phyloP scores from a whole-genome alignment of 208 protist genomes.

The Polymyxa betae region DNA sequence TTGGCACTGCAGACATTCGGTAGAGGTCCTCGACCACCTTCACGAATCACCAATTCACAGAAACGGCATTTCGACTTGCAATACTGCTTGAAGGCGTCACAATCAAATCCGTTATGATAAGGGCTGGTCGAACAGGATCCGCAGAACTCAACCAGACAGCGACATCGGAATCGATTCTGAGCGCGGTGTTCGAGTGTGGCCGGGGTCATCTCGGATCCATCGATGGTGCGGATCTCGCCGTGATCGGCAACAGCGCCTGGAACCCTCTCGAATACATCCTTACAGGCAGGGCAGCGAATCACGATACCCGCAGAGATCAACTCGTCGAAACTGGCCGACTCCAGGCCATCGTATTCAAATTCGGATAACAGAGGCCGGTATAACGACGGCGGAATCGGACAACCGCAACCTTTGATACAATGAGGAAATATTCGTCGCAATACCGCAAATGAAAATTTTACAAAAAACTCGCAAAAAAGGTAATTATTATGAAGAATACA shows the following conservation, averaged over 20 bases:
- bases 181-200: not conserved
- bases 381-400: too few relatives aligned
- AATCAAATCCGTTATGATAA: not conserved
- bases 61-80: not conserved
- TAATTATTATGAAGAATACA: too few relatives aligned
- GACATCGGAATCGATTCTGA: not conserved
- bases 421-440: too few relatives aligned
- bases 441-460: too few relatives aligned
- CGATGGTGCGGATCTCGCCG: not conserved
- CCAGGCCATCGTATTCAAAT: not conserved
- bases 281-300: not conserved
- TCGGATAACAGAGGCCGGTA: too few relatives aligned
- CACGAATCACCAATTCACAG: not conserved
- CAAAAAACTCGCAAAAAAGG: too few relatives aligned
- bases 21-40: not conserved
- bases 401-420: too few relatives aligned
- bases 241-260: not conserved
- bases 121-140: not conserved
- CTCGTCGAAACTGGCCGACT: not conserved
- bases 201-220: not conserved
- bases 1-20: not conserved
- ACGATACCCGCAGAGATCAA: not conserved
- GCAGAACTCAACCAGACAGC: not conserved
- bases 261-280: not conserved
- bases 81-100: not conserved